Percentiles rank a stretch among this genome's conserved stretches.
phyloP scores from a whole-genome alignment of 2,329 filamentous ascomycete species.

The Phialophora tarda region DNA sequence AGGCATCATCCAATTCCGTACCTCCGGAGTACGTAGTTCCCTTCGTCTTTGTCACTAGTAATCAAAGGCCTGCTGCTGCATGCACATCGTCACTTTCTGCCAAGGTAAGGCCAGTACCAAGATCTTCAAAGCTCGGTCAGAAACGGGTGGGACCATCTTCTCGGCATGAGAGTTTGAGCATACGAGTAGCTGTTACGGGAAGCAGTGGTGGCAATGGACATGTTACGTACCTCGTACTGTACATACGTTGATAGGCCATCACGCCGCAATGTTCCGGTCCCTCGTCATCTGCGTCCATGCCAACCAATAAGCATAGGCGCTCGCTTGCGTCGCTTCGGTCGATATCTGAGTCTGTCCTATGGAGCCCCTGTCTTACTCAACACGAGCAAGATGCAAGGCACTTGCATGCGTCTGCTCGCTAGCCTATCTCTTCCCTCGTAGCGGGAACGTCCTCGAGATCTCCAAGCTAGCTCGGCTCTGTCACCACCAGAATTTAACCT shows the following conservation, averaged over 20 bases:
- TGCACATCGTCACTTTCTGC: no score
- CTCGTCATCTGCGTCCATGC: not conserved
- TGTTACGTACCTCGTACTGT: not conserved
- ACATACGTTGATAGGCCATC: not conserved
- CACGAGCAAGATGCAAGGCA: slow-evolving; percentile 1
- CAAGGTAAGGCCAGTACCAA: no score
- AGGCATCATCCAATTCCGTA: not conserved
- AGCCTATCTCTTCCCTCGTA: not conserved
- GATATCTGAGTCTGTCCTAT: not conserved
- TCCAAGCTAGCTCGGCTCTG: not conserved
- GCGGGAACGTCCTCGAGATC: not conserved
- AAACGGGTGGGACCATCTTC: not conserved
- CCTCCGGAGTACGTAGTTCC: no score
- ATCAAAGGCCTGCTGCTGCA: not conserved
- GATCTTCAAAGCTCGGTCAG: not conserved
- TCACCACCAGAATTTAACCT: not conserved
- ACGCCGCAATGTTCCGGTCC: not conserved
- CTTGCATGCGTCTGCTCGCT: not conserved
- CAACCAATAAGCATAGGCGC: not conserved
- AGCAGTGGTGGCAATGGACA: not conserved
- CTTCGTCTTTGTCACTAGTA: not conserved
- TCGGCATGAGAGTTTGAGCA: not conserved
- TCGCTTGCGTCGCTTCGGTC: slow-evolving; percentile 3
- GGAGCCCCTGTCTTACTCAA: not conserved
- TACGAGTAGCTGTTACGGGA: not conserved